Base-by-base conservation (phyloP, 2,329 filamentous ascomycete genomes). In the Epichloe bromicola region DNA sequence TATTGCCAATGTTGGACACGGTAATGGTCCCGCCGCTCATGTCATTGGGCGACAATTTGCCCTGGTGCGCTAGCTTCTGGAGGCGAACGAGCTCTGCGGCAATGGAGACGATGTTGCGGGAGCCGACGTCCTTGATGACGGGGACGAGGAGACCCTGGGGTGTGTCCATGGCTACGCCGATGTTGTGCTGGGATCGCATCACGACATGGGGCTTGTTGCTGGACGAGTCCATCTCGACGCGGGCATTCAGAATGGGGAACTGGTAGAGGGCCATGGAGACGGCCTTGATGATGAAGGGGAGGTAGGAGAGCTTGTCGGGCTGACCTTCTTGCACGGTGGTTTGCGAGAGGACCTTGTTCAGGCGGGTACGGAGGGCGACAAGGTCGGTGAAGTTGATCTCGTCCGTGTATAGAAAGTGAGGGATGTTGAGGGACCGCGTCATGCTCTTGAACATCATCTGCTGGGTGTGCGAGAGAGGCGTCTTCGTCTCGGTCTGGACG, bases 361-460 rank as follows among this genome's bases (percentile, higher is more conserved):
- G 77, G 46, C 80, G 83, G 55, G 74, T 73, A 45, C 93, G 86
- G 49, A 96, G 75, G 46, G 78, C 69, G 53, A 82, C 81, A 4
- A 98, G 77, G 39, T 77, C 74, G 42, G 85, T 83, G 65, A 96
- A 84, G 70, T 94, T 86, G 47, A 95, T 74, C 63, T 91, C 87
- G 67, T 95, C 89, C 39, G 88, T 85, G 70, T 95, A 98, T 54
- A 97, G 80, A 70, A 98, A 96, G 69, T 97, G 93, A 0, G 93
- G 93, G 60, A 96, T 97, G 48, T 70, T 80, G 56, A 98, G 77
- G 2, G 91, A 96, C 53, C 82, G 82, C 14, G 91, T 96, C 93
- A 98, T 98, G 54, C 83, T 79, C 72, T 94, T 96, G 81, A 95
- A 97, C 93, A 98, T 98, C 63, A 88, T 85, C 38, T 79, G 76